Evolutionary conservation across 2,329 filamentous ascomycete species (phyloP), one percentile per base, ranked within the genome.

Genomic region (Didymella pomorum): DNA sequence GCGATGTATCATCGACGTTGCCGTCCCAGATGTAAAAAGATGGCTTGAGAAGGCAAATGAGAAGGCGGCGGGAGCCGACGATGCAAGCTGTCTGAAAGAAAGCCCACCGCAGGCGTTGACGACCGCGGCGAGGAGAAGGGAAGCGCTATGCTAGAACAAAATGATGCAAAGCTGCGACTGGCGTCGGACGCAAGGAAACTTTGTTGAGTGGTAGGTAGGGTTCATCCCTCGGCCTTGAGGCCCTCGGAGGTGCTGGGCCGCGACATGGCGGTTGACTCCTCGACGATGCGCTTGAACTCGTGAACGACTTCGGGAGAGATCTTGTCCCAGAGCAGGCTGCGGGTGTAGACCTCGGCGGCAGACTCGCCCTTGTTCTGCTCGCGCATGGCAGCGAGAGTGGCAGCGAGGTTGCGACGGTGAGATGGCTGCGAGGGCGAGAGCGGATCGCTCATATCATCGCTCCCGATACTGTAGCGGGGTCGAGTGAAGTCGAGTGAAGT

Each of bases 291-390:
- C 71, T 91, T 91, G 81, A 98, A 98, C 76, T 94, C 92, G 68
- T 89, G 87, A 52, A 99, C 92, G 47, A 98, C 93, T 65, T 98
- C 93, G 68, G 87, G 86, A 14, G 95, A 93, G 69, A 98, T 93
- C 78, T 93, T 91, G 72, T 97, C 93, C 92, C 92, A 97, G 57
- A 98, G 87, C 61, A 98, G 84, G 62, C 92, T 96, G 57, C 94
- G 87, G 31, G 93, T 96, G 80, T 97, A 97, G 41, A 97, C 91
- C 71, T 97, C 93, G 56, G 93, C 91, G 46, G 89, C 90, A 50
- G 86, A 86, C 67, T 81, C 80, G 56, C 90, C 86, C 78, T 92
- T 92, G 71, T 83, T 86, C 69, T 84, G 86, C 67, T 82, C 82
- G 65, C 92, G 88, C 87, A 97, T 92, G 44, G 86, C 88, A 49